These are phyloP conservation scores for Phaffia tasmanica DNA, from an alignment of 768 basidiomycete genomes.

Conservation along the genomic window DNA sequence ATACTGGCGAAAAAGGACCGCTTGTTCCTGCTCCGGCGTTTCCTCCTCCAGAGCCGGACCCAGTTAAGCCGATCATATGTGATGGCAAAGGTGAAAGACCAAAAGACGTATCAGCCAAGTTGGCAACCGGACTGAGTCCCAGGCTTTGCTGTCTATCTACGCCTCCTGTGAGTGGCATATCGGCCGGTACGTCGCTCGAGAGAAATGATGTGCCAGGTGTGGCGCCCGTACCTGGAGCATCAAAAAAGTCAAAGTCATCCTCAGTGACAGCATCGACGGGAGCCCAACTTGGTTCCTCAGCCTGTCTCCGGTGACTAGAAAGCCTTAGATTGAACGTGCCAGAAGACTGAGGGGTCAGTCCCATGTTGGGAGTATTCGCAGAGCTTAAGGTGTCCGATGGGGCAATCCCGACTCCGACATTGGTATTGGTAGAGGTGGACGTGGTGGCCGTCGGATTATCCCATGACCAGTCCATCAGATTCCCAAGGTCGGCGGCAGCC, in stretches of 20 bases:
- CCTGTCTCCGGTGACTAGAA: background rate
- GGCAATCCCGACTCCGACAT: background rate
- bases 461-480: slow-evolving; percentile 26
- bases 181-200: background rate
- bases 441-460: slow-evolving; percentile 32
- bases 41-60: background rate
- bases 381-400: slow-evolving; percentile 28
- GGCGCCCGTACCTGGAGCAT: slow-evolving; percentile 37
- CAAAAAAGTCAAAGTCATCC: slow-evolving; percentile 82
- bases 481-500: background rate
- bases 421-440: slow-evolving; percentile 32
- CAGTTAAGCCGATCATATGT: background rate
- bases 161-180: background rate
- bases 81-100: slow-evolving; percentile 1
- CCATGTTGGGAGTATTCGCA: slow-evolving; percentile 27
- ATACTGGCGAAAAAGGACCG: background rate
- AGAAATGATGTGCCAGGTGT: slow-evolving; percentile 6
- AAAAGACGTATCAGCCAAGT: slow-evolving; percentile 1
- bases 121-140: background rate
- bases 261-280: slow-evolving; percentile 51
- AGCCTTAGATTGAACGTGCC: slow-evolving; percentile 14
- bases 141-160: background rate
- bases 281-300: slow-evolving; percentile 33
- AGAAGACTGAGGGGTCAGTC: slow-evolving; percentile 26
- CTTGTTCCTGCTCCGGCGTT: background rate